Base-by-base conservation (phyloP, 1,284 basidiomycete genomes). In the Marasmius fiardii region DNA sequence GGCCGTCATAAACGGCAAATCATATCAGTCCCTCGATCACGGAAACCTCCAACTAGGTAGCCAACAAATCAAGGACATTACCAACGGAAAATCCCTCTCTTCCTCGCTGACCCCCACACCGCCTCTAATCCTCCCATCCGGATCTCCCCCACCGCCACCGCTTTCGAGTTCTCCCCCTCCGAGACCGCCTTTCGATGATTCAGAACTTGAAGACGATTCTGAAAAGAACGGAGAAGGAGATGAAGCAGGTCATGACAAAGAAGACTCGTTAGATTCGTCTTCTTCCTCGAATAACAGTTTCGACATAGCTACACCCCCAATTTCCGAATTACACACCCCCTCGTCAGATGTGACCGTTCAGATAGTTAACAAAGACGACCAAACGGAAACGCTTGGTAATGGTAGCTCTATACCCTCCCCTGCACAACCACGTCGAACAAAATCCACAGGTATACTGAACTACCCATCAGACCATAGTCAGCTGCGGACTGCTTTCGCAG, bases 381-480 rank as follows among this genome's bases (percentile, higher is more conserved):
- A n/a, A n/a, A n/a, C n/a, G n/a, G n/a, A n/a, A n/a, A n/a, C n/a
- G n/a, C n/a, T n/a, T n/a, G n/a, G n/a, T n/a, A n/a, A n/a, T 10
- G 5, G 10, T 31, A 31, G 5, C 10, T 31, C 28, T 31, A n/a
- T 3, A 14, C 47, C 47, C 6, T n/a, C n/a, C n/a, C n/a, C n/a
- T n/a, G n/a, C 14, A 11, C 47, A 24, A 1, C 47, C 47, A 16
- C 47, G 47, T n/a, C 23, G 47, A 31, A n/a, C 47, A 16, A 49
- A 33, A 49, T 49, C 47, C 3, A 49, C 47, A 5, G 47, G 47
- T n/a, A 49, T 49, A 1, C 47, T 49, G 26, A 49, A 49, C 20
- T 49, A 49, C 47, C 47, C 47, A 16, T 8, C 47, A 4, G 47
- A 31, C 14, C 14, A 49, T 33, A 7, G 23, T 28, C 47, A 26